A percentile compares a stretch with the other conserved stretches of the same genome.
Conservation (phyloP, 352 stramenopile genomes). For the Elongisporangium prolatum region DNA sequence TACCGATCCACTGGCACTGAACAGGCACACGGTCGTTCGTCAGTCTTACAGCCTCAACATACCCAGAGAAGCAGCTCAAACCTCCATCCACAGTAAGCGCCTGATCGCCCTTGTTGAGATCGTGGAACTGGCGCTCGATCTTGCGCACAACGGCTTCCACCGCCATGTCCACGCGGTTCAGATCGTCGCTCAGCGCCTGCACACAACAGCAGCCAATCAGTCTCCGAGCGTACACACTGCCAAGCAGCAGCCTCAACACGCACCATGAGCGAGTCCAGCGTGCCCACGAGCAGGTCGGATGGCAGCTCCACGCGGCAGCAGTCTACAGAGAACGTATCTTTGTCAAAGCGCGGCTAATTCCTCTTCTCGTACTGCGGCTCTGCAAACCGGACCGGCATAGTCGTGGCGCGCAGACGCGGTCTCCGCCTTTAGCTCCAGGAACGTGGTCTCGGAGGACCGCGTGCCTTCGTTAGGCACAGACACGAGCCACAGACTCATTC, state of each 20-base stretch:
- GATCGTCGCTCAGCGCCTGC: slow-evolving; percentile 88
- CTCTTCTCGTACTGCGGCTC: background rate
- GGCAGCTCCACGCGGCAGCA: slow-evolving; percentile 89
- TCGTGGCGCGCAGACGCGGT: slow-evolving; percentile 78
- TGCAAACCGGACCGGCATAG: slow-evolving; percentile 45
- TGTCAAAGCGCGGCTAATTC: slow-evolving; percentile 1
- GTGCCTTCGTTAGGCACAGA: slow-evolving; percentile 82
- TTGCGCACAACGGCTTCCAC: slow-evolving; percentile 96
- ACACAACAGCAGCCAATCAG: slow-evolving; percentile 1
- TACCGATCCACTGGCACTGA: slow-evolving; percentile 91
- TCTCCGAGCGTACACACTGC: background rate
- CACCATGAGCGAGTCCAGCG: slow-evolving; percentile 97
- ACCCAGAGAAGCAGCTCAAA: slow-evolving; percentile 10
- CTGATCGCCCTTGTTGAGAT: slow-evolving; percentile 89
- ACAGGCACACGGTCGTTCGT: background rate
- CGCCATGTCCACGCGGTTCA: slow-evolving; percentile 93
- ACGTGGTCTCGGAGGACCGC: slow-evolving; percentile 78
- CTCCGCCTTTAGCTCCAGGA: slow-evolving; percentile 82
- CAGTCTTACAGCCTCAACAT: background rate
- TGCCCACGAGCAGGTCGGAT: slow-evolving; percentile 94
- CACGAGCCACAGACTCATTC: slow-evolving; percentile 73
- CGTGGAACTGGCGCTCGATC: slow-evolving; percentile 95
- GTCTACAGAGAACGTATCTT: slow-evolving; percentile 25
- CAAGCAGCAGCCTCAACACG: background rate
- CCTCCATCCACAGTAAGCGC: slow-evolving; percentile 81